Evolutionary conservation across 2,329 filamentous ascomycete species (phyloP), one percentile per base, ranked within the genome.

Genomic region (Fusarium sulawesiense): DNA sequence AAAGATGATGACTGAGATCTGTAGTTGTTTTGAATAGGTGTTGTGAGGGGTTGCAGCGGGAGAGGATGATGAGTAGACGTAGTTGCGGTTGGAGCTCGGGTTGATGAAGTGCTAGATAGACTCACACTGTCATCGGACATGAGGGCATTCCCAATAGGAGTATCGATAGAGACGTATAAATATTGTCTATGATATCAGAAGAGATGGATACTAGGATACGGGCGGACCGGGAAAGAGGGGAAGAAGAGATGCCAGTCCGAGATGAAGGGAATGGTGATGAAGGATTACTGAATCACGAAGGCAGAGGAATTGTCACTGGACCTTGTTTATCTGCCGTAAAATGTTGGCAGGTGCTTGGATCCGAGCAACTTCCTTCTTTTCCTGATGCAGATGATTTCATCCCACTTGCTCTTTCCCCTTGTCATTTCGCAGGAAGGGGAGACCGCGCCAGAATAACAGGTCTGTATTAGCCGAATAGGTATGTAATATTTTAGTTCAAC

Each of bases 121-220:
- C 42, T 53, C 45, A 37, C 23, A 58, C 14, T 47, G 44, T 51
- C 55, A 61, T 66, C 13, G 54, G 64, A 62, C 64, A 65, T 61
- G 59, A 64, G 63, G 61, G 32, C 49, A 55, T 57, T 49, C 25
- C 48, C 25, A 41, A 65, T 20, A 53, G 54, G 48, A 34, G n/a
- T 29, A 51, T 21, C 34, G 53, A 50, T 45, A 42, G 30, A 59
- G 50, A 40, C 25, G 29, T 45, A 54, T 47, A 29, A 12, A 59
- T 61, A 53, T 49, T 45, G 16, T 40, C 34, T 57, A 29, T 30
- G 53, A 53, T 50, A 40, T 29, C 40, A 23, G 42, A 41, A 57
- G 59, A 56, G 49, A 34, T 9, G 27, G 23, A 29, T 46, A 40
- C 6, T 69, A 71, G 68, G 56, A 44, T 27, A 40, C 44, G 60